These are phyloP conservation scores for Acmispon strigosus DNA, from an alignment of 306 rosid genomes.

Conservation along the genomic window DNA sequence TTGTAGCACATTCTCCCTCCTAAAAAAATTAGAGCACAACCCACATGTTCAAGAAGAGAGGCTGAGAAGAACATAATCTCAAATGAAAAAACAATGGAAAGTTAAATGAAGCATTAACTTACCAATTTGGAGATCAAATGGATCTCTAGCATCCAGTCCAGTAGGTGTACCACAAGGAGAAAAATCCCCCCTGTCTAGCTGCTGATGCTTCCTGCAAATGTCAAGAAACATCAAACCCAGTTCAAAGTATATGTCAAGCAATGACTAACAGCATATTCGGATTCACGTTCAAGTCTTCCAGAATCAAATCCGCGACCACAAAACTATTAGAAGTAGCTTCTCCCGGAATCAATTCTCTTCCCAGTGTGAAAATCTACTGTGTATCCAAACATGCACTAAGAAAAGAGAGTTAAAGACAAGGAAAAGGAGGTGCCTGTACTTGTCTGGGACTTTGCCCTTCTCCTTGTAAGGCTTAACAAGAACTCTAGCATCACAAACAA, in stretches of 20 bases:
- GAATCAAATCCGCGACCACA: too few relatives aligned
- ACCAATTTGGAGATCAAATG: constrained; percentile 83
- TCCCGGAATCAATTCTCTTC: too few relatives aligned
- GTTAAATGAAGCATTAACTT: constrained; percentile 1
- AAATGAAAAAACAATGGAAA: background rate
- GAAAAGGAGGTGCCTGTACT: constrained; percentile 62
- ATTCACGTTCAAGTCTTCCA: too few relatives aligned
- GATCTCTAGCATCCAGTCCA: constrained; percentile 76
- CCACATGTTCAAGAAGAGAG: background rate
- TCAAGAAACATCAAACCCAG: constrained; percentile 3
- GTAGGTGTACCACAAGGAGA: constrained; percentile 94
- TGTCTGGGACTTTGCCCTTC: constrained; percentile 96
- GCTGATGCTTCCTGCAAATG: constrained; percentile 70
- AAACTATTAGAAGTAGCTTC: too few relatives aligned
- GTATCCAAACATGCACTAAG: too few relatives aligned
- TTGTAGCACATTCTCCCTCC: constrained; percentile 82
- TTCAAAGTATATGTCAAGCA: background rate
- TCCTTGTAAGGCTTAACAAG: constrained; percentile 99
- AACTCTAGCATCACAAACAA: constrained; percentile 95
- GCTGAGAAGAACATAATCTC: background rate
- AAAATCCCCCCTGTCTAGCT: constrained; percentile 78
- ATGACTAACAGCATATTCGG: too few relatives aligned
- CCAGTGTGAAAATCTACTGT: too few relatives aligned
- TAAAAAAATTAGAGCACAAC: background rate
- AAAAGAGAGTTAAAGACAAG: background rate